Percentiles rank a stretch among this genome's conserved stretches.
These are phyloP conservation scores for Chaetomium strumarium DNA, from an alignment of 2,329 filamentous ascomycete genomes.

Conservation along the genomic window DNA sequence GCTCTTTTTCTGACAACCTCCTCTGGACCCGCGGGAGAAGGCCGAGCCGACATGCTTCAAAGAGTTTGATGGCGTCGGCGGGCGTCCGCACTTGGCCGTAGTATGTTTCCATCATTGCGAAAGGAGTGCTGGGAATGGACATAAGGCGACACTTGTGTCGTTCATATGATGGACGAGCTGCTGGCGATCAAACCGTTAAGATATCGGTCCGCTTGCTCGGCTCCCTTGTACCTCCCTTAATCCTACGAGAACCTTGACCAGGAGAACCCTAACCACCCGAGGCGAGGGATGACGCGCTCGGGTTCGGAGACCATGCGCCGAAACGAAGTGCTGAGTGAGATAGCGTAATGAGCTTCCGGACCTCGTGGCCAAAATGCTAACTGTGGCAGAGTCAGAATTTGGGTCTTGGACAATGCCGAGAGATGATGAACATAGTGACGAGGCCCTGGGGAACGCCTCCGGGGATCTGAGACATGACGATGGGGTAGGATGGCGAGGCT, in stretches of 20 bases:
- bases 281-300: neutral
- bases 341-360: neutral
- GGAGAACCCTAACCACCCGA: conserved; percentile 2
- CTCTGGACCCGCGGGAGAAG: conserved; percentile 87
- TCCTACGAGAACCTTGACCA: neutral
- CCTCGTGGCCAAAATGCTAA: neutral
- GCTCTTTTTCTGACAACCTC: conserved; percentile 90
- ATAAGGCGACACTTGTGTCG: neutral
- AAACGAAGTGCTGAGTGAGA: neutral
- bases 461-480: conserved; percentile 20
- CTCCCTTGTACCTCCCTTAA: conserved; percentile 1
- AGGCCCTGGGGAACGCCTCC: conserved; percentile 2
- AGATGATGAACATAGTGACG: neutral
- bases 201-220: neutral
- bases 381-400: conserved; percentile 10
- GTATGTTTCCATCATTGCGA: conserved; percentile 79
- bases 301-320: neutral
- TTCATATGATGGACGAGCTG: neutral
- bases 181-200: neutral
- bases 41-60: conserved; percentile 89
- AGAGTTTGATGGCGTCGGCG: conserved; percentile 94
- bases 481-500: conserved; percentile 11
- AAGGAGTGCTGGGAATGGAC: neutral
- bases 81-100: conserved; percentile 93
- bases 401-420: conserved; percentile 2